Percentiles rank a stretch among this genome's conserved stretches.
phyloP scores from a whole-genome alignment of 306 rosid genomes.

The Corylus heterophylla region DNA sequence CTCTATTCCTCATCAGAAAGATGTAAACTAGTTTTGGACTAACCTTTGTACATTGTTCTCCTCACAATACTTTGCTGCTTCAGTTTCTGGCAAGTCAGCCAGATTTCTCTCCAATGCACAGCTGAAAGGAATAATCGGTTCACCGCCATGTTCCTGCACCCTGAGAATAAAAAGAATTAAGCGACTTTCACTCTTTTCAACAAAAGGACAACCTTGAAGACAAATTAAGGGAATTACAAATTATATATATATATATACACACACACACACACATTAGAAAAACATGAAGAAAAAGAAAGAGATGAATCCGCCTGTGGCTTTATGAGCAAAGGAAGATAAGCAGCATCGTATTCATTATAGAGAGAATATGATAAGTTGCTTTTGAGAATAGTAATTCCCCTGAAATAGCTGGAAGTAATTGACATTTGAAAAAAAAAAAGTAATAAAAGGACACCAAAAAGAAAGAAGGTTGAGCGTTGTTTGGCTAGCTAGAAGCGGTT shows the following conservation, averaged over 20 bases:
- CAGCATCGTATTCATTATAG: no score
- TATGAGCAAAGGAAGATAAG: no score
- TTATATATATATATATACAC: no score
- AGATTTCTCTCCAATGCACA: slow-evolving; percentile 83
- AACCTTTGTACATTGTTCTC: slow-evolving; percentile 86
- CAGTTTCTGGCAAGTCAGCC: slow-evolving; percentile 77
- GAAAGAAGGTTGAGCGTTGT: no score
- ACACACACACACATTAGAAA: background rate
- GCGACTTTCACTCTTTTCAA: slow-evolving; percentile 14
- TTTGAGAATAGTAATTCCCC: no score
- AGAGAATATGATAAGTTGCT: no score
- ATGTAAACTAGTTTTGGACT: slow-evolving; percentile 20
- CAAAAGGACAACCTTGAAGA: slow-evolving; percentile 4
- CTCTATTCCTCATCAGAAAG: background rate
- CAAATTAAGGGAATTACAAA: background rate
- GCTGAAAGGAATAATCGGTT: slow-evolving; percentile 86
- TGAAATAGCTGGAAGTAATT: no score
- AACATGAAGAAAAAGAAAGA: background rate
- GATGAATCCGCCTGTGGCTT: background rate
- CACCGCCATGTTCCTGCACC: slow-evolving; percentile 99
- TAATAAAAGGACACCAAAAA: no score
- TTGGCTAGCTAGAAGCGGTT: no score
- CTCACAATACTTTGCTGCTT: slow-evolving; percentile 82
- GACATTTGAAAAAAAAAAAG: no score
- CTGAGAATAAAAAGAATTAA: slow-evolving; percentile 41